phyloP scores from a whole-genome alignment of 306 rosid genomes.

The Crotalaria pallida region DNA sequence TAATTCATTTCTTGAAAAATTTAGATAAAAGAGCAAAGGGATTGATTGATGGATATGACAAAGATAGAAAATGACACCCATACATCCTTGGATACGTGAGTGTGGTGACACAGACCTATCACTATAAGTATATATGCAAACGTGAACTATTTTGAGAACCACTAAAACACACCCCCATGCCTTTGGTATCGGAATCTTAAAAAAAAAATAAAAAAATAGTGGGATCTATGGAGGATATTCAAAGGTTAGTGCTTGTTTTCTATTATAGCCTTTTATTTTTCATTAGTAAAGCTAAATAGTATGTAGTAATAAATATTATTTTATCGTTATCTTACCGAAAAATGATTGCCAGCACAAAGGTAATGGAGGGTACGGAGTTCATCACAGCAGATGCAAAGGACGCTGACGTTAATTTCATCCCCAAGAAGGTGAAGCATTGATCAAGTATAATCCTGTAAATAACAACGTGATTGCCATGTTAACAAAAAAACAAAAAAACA shows the following conservation, averaged over 20 bases:
- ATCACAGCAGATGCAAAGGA: slow-evolving; percentile 37
- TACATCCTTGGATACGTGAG: background rate
- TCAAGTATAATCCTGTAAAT: slow-evolving; percentile 34
- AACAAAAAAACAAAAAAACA: too few relatives aligned
- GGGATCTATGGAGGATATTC: slow-evolving; percentile 30
- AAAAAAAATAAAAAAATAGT: background rate
- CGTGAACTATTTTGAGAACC: background rate
- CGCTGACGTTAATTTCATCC: slow-evolving; percentile 33
- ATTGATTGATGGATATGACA: background rate
- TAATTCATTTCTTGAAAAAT: background rate
- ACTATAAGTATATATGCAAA: background rate
- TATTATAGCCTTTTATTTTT: background rate
- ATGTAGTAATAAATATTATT: background rate
- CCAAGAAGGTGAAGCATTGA: slow-evolving; percentile 33
- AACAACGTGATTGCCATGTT: background rate
- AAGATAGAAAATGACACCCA: background rate
- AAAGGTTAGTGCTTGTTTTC: background rate
- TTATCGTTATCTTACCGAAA: slow-evolving; percentile 14
- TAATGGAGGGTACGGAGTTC: slow-evolving; percentile 35
- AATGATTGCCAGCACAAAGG: slow-evolving; percentile 32
- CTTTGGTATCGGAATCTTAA: background rate
- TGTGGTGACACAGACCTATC: slow-evolving; percentile 13
- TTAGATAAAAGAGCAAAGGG: background rate
- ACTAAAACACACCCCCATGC: background rate
- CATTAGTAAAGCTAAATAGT: background rate